A percentile compares a stretch with the other conserved stretches of the same genome.
Evolutionary conservation across 495 filamentous ascomycete species (phyloP).

Genomic region (Lasiosphaeria ovina): DNA sequence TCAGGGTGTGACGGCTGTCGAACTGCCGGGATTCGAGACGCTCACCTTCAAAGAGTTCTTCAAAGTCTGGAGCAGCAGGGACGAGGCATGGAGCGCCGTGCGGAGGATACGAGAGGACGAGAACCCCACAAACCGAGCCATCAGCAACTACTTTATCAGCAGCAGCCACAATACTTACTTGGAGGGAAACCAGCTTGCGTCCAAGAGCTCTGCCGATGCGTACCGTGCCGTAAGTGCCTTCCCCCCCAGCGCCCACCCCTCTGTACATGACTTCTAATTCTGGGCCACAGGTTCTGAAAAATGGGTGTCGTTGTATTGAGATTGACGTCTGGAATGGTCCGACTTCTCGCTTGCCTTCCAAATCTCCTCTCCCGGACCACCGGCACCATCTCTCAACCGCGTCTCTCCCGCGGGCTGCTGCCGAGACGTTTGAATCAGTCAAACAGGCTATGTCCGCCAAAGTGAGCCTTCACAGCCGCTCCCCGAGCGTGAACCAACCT

Average conservation of each 20-base stretch:
- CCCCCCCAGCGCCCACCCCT: not conserved
- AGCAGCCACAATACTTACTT: constrained; percentile 86
- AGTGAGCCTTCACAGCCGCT: constrained; percentile 34
- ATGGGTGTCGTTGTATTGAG: constrained; percentile 87
- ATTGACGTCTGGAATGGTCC: constrained; percentile 92
- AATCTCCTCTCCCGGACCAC: constrained; percentile 31
- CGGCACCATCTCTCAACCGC: constrained; percentile 38
- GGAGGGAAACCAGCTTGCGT: constrained; percentile 81
- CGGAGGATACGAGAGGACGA: constrained; percentile 23
- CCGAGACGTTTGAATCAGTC: constrained; percentile 31
- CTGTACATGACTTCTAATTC: constrained; percentile 15
- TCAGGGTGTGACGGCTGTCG: constrained; percentile 34
- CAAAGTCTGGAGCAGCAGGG: constrained; percentile 36
- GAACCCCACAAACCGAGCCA: constrained; percentile 49
- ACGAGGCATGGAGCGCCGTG: constrained; percentile 35
- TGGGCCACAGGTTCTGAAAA: constrained; percentile 47
- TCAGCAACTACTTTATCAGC: constrained; percentile 89
- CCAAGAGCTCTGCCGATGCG: constrained; percentile 72
- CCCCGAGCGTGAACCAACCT: constrained; percentile 31
- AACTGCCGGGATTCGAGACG: constrained; percentile 25
- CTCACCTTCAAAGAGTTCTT: constrained; percentile 46
- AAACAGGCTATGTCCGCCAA: constrained; percentile 22
- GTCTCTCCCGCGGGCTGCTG: constrained; percentile 34
- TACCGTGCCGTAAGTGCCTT: constrained; percentile 64
- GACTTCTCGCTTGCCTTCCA: constrained; percentile 25